Conservation (phyloP, 345 rosid genomes). For the Xanthoceras sorbifolium region DNA sequence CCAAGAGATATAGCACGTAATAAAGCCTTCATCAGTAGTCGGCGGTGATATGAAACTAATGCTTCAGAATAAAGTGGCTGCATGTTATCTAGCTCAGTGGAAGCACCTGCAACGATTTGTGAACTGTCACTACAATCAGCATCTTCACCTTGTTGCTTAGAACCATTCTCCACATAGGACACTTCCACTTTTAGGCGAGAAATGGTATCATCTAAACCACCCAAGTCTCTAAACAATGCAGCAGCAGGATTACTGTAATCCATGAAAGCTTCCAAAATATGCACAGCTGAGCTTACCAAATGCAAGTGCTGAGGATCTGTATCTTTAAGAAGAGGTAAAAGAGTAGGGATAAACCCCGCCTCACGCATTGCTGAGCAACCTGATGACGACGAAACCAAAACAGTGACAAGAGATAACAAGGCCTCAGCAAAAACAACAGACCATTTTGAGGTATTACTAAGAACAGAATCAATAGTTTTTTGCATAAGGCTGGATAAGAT, state of each 20-base stretch:
- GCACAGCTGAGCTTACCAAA: slow-evolving; percentile 86
- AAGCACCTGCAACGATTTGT: slow-evolving; percentile 38
- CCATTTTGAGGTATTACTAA: slow-evolving; percentile 64
- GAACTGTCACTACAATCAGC: slow-evolving; percentile 47
- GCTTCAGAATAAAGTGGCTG: slow-evolving; percentile 83
- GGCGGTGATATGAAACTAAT: slow-evolving; percentile 74
- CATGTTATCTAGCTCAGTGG: slow-evolving; percentile 53
- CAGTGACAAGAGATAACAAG: slow-evolving; percentile 82
- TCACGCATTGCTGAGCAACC: slow-evolving; percentile 96
- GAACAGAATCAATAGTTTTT: slow-evolving; percentile 83
- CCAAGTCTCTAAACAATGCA: slow-evolving; percentile 89
- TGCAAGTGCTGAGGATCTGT: slow-evolving; percentile 92
- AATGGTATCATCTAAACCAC: slow-evolving; percentile 93
- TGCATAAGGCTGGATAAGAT: slow-evolving; percentile 89
- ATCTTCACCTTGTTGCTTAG: slow-evolving; percentile 54
- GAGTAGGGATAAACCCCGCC: slow-evolving; percentile 90
- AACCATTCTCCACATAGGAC: slow-evolving; percentile 59
- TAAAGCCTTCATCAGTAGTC: slow-evolving; percentile 74
- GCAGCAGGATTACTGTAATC: slow-evolving; percentile 95
- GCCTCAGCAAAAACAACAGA: slow-evolving; percentile 91
- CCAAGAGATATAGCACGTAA: slow-evolving; percentile 93
- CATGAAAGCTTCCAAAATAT: slow-evolving; percentile 91
- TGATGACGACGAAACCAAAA: slow-evolving; percentile 85
- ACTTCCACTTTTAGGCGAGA: slow-evolving; percentile 82
- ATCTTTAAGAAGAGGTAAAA: slow-evolving; percentile 91